A percentile compares a stretch with the other conserved stretches of the same genome.
These are phyloP conservation scores for Trichoderma asperelloides DNA, from an alignment of 495 filamentous ascomycete genomes.

Conservation along the genomic window DNA sequence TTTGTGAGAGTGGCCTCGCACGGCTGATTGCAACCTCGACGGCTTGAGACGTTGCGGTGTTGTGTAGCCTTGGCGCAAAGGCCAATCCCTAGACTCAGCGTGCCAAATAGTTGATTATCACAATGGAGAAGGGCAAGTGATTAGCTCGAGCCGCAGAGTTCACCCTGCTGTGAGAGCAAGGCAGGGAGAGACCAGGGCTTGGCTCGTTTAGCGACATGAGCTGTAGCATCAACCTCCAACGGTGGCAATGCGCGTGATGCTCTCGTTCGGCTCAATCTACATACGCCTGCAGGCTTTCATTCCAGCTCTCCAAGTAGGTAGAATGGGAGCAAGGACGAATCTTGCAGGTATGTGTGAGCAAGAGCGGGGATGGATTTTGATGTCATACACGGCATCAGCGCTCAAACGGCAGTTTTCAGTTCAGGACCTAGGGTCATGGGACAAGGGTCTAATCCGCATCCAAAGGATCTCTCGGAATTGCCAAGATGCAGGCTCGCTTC, in stretches of 20 bases:
- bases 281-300: neutral
- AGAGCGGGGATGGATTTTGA: neutral
- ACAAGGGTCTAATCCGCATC: neutral
- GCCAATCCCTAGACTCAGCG: neutral
- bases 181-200: neutral
- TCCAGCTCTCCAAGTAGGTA: neutral
- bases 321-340: neutral
- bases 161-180: neutral
- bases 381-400: constrained; percentile 2
- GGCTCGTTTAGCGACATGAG: neutral
- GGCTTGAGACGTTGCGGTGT: neutral
- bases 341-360: neutral
- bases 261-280: neutral
- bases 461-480: neutral
- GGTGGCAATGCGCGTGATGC: neutral
- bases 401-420: neutral
- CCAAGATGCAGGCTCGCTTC: neutral
- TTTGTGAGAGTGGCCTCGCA: neutral
- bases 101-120: neutral
- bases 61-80: neutral
- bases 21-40: neutral
- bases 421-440: neutral
- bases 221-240: neutral
- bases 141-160: neutral
- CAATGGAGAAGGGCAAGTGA: neutral